Percentiles rank a stretch among this genome's conserved stretches.
Conservation (phyloP, 2,329 filamentous ascomycete genomes). For the Fusarium torreyae region DNA sequence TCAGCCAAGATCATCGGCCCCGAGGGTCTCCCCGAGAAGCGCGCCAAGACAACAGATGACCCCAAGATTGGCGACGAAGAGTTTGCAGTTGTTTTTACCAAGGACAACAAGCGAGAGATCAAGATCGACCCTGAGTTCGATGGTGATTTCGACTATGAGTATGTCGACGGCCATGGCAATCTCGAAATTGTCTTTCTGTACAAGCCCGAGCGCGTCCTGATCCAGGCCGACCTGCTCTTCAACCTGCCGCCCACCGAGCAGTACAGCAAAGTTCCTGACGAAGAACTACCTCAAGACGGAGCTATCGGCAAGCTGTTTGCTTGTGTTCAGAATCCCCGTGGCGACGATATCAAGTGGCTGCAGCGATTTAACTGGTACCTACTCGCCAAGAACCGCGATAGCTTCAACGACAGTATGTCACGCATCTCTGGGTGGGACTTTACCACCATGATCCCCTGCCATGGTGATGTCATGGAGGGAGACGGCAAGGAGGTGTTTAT, state of each 20-base stretch:
- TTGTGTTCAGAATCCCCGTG: slow-evolving; percentile 72
- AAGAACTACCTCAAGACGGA: slow-evolving; percentile 52
- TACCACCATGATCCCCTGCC: slow-evolving; percentile 87
- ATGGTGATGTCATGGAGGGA: slow-evolving; percentile 88
- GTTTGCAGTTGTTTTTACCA: slow-evolving; percentile 79
- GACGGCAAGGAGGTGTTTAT: slow-evolving; percentile 81
- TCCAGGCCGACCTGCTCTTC: slow-evolving; percentile 93
- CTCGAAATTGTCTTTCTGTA: slow-evolving; percentile 92
- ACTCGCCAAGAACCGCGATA: slow-evolving; percentile 72
- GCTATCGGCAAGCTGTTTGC: slow-evolving; percentile 62
- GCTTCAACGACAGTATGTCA: slow-evolving; percentile 78
- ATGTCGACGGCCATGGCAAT: slow-evolving; percentile 83
- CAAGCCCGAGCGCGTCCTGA: slow-evolving; percentile 82
- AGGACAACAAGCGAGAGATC: slow-evolving; percentile 65
- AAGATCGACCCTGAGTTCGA: slow-evolving; percentile 85
- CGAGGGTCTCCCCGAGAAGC: slow-evolving; percentile 87
- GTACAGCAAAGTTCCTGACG: slow-evolving; percentile 76
- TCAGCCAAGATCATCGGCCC: slow-evolving; percentile 85
- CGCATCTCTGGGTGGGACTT: slow-evolving; percentile 88
- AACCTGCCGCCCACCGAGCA: slow-evolving; percentile 92
- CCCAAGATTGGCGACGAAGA: slow-evolving; percentile 64
- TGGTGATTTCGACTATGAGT: slow-evolving; percentile 87
- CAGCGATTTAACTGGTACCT: slow-evolving; percentile 88
- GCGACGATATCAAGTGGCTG: slow-evolving; percentile 78
- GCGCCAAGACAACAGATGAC: slow-evolving; percentile 69